A percentile compares a stretch with the other conserved stretches of the same genome.
phyloP scores from a whole-genome alignment of 306 rosid genomes.

The Fagus sylvatica region DNA sequence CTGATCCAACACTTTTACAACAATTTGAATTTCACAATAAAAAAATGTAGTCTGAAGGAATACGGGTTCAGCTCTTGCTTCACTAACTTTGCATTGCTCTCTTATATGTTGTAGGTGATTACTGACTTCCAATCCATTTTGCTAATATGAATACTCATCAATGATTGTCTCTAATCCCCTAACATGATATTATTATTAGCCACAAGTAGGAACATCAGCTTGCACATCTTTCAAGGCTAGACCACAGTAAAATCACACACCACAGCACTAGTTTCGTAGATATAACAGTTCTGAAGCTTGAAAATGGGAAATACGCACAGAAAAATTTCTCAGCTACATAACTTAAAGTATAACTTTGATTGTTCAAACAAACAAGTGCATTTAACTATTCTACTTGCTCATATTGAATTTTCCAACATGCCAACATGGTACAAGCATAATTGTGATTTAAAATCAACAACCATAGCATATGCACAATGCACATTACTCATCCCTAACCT shows the following conservation, averaged over 20 bases:
- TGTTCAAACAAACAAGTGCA: neutral
- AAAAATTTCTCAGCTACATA: neutral
- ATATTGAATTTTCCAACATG: constrained; percentile 10
- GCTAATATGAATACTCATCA: neutral
- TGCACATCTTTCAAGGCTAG: neutral
- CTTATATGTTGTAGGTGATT: neutral
- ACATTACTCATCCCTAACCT: constrained; percentile 50
- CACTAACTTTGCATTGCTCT: no score
- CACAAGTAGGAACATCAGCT: neutral
- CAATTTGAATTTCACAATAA: no score
- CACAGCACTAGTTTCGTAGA: neutral
- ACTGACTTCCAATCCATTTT: neutral
- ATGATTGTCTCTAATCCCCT: neutral
- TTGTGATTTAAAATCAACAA: constrained; percentile 23
- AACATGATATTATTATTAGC: neutral
- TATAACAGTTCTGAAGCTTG: neutral
- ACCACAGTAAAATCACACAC: neutral
- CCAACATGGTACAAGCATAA: neutral
- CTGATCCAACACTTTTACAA: no score
- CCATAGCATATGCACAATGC: constrained; percentile 45
- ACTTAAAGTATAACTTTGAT: neutral
- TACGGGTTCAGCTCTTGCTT: no score
- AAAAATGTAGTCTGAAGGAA: no score
- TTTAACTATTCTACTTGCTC: constrained; percentile 15
- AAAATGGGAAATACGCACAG: neutral